Evolutionary conservation across 2,329 filamentous ascomycete genomes (phyloP).

Genomic region (Bipolaris sorokiniana): DNA sequence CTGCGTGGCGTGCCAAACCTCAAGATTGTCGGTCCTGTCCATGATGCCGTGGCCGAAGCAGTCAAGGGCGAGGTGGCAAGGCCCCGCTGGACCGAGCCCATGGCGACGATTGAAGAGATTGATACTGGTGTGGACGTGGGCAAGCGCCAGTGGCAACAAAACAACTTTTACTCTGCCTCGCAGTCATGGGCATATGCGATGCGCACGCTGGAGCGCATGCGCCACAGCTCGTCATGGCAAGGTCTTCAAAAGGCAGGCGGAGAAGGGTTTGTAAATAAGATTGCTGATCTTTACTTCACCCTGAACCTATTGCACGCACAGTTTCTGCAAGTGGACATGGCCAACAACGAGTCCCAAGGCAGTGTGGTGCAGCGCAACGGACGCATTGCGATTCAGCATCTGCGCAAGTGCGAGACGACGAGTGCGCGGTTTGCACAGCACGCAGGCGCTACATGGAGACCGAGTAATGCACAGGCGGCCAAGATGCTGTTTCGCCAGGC

Average conservation of each 20-base stretch:
- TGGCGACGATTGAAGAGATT: conserved; percentile 32
- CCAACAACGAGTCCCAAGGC: conserved; percentile 3
- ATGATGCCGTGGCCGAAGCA: conserved; percentile 15
- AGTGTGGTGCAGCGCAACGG: conserved; percentile 23
- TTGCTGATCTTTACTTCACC: conserved; percentile 33
- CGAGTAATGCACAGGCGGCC: conserved; percentile 29
- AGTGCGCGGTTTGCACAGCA: conserved; percentile 34
- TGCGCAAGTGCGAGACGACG: conserved; percentile 31
- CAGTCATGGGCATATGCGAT: conserved; percentile 33
- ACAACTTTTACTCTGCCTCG: conserved; percentile 25
- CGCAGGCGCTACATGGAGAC: conserved; percentile 30
- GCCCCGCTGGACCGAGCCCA: conserved; percentile 35
- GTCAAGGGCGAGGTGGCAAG: conserved; percentile 24
- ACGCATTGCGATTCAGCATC: conserved; percentile 17
- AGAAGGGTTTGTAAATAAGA: conserved; percentile 32
- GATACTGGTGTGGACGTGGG: conserved; percentile 35
- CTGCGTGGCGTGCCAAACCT: conserved; percentile 31
- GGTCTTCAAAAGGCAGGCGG: conserved; percentile 27
- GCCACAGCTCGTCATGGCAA: conserved; percentile 34
- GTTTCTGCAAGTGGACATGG: conserved; percentile 36
- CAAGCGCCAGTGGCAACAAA: conserved; percentile 38
- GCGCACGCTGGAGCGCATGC: conserved; percentile 38
- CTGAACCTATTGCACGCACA: conserved; percentile 33
- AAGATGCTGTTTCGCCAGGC: conserved; percentile 37
- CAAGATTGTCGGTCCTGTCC: conserved; percentile 26